A percentile compares a stretch with the other conserved stretches of the same genome.
These are phyloP conservation scores for Cicer judaicum DNA, from an alignment of 306 rosid species.

Conservation along the genomic window DNA sequence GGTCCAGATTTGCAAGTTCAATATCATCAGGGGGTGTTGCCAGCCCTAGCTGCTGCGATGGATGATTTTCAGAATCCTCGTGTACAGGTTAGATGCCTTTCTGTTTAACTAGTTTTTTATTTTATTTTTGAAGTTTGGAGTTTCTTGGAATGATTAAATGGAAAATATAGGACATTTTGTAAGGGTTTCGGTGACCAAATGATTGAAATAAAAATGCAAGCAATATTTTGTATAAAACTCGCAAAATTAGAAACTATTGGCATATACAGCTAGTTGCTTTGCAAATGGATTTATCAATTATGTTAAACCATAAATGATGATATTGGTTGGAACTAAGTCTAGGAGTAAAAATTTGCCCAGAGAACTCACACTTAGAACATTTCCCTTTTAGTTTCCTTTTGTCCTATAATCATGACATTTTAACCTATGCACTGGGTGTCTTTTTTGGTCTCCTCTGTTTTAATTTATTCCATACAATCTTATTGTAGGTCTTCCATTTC, in stretches of 20 bases:
- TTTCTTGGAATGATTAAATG: background rate
- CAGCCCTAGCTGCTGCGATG: slow-evolving; percentile 90
- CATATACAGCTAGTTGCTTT: background rate
- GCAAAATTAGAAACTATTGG: background rate
- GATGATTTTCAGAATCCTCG: slow-evolving; percentile 98
- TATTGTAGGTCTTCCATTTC: background rate
- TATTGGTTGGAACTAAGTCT: background rate
- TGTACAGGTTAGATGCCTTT: slow-evolving; percentile 69
- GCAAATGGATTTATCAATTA: background rate
- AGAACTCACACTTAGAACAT: background rate
- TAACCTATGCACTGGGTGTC: background rate
- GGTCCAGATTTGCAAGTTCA: slow-evolving; percentile 96
- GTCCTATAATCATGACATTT: background rate
- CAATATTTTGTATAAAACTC: background rate
- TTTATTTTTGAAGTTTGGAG: background rate
- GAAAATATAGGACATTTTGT: background rate
- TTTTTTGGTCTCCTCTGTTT: slow-evolving; percentile 8
- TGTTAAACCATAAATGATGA: background rate
- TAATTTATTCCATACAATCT: background rate
- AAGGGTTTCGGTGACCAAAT: background rate
- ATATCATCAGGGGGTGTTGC: slow-evolving; percentile 84
- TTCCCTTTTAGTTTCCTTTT: background rate
- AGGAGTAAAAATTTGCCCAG: background rate
- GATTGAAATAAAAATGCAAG: background rate
- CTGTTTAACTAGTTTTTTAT: slow-evolving; percentile 1